A percentile compares a stretch with the other conserved stretches of the same genome.
Evolutionary conservation across 2,329 filamentous ascomycete species (phyloP).

Genomic region (Colletotrichum endophyticum): DNA sequence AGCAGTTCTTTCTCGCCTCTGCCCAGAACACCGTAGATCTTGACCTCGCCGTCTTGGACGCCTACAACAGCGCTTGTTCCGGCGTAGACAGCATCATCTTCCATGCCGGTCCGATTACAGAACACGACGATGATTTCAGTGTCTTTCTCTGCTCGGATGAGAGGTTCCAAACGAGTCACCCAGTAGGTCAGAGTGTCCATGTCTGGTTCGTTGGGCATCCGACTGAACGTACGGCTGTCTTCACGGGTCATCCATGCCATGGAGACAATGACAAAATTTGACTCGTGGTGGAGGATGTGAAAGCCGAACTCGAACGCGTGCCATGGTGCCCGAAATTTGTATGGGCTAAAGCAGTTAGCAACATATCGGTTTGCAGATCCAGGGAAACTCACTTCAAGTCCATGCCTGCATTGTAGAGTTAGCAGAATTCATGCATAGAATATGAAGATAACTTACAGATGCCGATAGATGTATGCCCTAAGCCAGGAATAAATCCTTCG

Average conservation of each 20-base stretch:
- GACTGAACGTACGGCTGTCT: slow-evolving; percentile 50
- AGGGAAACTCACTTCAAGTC: slow-evolving; percentile 58
- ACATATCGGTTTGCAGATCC: too few species aligned
- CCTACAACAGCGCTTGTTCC: slow-evolving; percentile 76
- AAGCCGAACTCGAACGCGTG: slow-evolving; percentile 49
- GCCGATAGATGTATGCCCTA: slow-evolving; percentile 56
- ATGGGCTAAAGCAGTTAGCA: too few species aligned
- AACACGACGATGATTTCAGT: slow-evolving; percentile 70
- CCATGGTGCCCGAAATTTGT: slow-evolving; percentile 45
- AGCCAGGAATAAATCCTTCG: slow-evolving; percentile 38
- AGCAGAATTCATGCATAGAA: too few species aligned
- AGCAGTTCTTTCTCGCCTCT: slow-evolving; percentile 73
- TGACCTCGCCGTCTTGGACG: slow-evolving; percentile 68
- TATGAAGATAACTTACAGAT: slow-evolving; percentile 43
- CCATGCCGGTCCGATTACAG: slow-evolving; percentile 72
- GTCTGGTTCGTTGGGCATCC: slow-evolving; percentile 64
- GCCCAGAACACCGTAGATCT: slow-evolving; percentile 72
- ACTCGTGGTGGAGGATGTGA: slow-evolving; percentile 59
- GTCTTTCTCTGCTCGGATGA: slow-evolving; percentile 54
- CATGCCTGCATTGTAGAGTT: slow-evolving; percentile 21
- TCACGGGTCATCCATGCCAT: slow-evolving; percentile 80
- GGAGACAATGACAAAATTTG: slow-evolving; percentile 70
- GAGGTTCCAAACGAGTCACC: slow-evolving; percentile 72
- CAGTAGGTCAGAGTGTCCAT: slow-evolving; percentile 78
- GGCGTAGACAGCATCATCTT: slow-evolving; percentile 71